These are phyloP conservation scores for Solanum chacoense DNA, from an alignment of 305 asterid species.

Conservation along the genomic window DNA sequence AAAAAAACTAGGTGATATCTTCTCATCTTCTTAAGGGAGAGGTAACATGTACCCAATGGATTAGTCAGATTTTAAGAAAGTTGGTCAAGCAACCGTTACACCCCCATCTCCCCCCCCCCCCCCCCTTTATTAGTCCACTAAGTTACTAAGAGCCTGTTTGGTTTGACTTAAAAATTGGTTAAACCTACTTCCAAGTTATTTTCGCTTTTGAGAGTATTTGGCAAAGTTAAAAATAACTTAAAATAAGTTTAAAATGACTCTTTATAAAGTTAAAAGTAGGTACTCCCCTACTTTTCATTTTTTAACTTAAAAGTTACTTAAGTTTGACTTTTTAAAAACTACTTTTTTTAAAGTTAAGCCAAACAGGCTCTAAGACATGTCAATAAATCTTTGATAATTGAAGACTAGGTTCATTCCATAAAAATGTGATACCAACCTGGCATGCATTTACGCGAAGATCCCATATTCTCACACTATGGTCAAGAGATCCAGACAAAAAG, in stretches of 20 bases:
- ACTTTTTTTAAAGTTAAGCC: neutral
- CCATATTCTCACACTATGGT: slow-evolving; percentile 90
- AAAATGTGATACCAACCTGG: slow-evolving; percentile 53
- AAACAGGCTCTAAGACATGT: neutral
- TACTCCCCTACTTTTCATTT: neutral
- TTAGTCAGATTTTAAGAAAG: neutral
- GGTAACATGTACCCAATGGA: neutral
- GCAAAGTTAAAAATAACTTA: neutral
- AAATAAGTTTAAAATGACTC: neutral
- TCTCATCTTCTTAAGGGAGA: neutral
- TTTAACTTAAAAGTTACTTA: neutral
- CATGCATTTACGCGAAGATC: slow-evolving; percentile 95
- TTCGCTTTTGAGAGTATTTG: neutral
- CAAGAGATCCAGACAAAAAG: slow-evolving; percentile 98
- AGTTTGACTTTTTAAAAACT: neutral
- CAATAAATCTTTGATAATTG: neutral
- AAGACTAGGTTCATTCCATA: neutral
- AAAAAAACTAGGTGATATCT: neutral
- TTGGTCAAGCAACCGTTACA: neutral
- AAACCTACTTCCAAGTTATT: neutral
- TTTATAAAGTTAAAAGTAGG: neutral
- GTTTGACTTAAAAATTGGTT: neutral
- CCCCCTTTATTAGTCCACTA: neutral
- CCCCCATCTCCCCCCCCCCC: neutral
- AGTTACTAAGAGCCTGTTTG: neutral